Evolutionary conservation across 2,329 filamentous ascomycete species (phyloP), one percentile per base, ranked within the genome.

Genomic region (Aureobasidium vineae): DNA sequence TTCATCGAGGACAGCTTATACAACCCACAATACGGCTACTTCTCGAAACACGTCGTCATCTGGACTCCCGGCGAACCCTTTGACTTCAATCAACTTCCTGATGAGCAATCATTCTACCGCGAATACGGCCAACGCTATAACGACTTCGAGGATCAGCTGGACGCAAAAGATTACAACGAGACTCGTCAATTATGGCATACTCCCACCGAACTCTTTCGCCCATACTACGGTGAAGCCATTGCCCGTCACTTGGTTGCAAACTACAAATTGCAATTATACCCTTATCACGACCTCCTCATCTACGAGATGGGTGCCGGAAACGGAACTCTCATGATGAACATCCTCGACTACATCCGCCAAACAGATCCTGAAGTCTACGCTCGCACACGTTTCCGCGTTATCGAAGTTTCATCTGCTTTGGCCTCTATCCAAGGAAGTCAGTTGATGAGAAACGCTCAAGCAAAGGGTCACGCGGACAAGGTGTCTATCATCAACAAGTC

Each of bases 271-370:
- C 91, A 91, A 52, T 86, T 92, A 66, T 98, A 95, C 76, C 95
- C 95, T 2, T 97, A 98, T 81, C 89, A 97, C 78, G 95, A 99
- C 78, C 85, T 99, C 63, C 91, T 96, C 73, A 96, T 99, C 77
- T 99, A 97, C 84, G 95, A 99, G 77, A 96, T 99, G 90, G 95
- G 95, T 63, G 95, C 95, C 45, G 95, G 95, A 72, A 94, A 97
- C 73, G 95, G 95, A 69, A 99, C 96, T 0, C 85, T 99, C 75
- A 99, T 99, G 95, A 84, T 95, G 75, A 99, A 99, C 78, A 93
- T 99, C 67, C 85, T 99, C 69, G 94, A 99, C 82, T 97, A 96
- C 78, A 96, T 99, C 76, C 90, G 93, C 69, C 89, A 91, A 70
- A 84, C 88, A 52, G 91, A 98, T 73, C 92, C 93, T 0, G 90